Conservation (phyloP, 2,329 filamentous ascomycete species). For the Claviceps digitariae region DNA sequence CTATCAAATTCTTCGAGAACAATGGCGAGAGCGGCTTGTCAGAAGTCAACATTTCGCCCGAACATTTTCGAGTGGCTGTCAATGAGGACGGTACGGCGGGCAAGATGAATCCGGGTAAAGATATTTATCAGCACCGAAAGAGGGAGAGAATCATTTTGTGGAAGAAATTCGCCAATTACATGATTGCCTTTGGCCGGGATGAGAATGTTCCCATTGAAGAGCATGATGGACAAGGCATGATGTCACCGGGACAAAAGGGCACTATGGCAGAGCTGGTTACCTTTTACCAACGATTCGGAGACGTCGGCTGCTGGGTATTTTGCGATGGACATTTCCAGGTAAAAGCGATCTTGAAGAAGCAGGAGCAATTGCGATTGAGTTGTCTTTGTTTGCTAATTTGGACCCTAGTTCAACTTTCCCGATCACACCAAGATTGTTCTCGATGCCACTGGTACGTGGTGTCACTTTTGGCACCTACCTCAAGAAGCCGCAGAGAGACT, state of each 20-base stretch:
- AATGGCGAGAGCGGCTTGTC: constrained; percentile 49
- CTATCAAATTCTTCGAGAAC: constrained; percentile 63
- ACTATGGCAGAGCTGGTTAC: constrained; percentile 48
- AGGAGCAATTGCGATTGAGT: not conserved
- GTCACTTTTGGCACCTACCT: constrained; percentile 65
- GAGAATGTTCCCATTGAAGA: constrained; percentile 41
- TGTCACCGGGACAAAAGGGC: constrained; percentile 23
- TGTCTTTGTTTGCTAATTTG: not conserved
- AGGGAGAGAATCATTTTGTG: constrained; percentile 52
- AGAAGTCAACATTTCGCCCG: constrained; percentile 49
- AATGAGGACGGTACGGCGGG: constrained; percentile 45
- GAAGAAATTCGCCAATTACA: constrained; percentile 65
- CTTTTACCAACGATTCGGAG: constrained; percentile 70
- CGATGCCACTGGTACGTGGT: constrained; percentile 59
- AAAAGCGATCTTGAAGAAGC: constrained; percentile 13
- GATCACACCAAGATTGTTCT: constrained; percentile 79
- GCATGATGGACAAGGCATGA: constrained; percentile 25
- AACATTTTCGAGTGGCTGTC: constrained; percentile 43
- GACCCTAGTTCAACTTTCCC: constrained; percentile 63
- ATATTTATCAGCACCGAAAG: constrained; percentile 52
- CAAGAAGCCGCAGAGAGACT: constrained; percentile 56
- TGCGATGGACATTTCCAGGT: constrained; percentile 67
- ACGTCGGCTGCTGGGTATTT: constrained; percentile 72
- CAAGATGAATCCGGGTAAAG: constrained; percentile 48
- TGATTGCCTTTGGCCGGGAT: constrained; percentile 61